These are phyloP conservation scores for Purshia tridentata DNA, from an alignment of 306 rosid species.

Conservation along the genomic window DNA sequence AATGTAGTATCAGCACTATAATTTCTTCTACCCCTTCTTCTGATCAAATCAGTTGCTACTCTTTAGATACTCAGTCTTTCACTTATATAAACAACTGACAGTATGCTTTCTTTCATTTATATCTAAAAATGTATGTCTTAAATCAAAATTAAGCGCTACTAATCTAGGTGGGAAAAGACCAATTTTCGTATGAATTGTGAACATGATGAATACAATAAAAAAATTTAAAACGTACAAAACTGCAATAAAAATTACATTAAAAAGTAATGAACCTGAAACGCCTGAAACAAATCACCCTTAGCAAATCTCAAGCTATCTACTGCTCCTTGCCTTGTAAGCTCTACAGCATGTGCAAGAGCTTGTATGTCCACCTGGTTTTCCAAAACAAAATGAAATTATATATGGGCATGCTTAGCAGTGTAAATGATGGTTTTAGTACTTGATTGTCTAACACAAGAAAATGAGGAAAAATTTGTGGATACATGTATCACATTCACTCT, in stretches of 20 bases:
- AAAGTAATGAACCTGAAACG: constrained; percentile 75
- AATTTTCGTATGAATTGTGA: neutral
- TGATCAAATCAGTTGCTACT: neutral
- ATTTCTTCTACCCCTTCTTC: neutral
- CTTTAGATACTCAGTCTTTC: neutral
- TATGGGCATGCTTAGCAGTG: constrained; percentile 7
- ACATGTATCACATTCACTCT: neutral
- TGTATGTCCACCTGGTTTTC: constrained; percentile 89
- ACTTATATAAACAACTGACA: neutral
- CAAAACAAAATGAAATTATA: constrained; percentile 30
- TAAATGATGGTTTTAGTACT: neutral
- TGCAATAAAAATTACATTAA: neutral
- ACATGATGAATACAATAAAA: neutral
- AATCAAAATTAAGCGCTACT: neutral
- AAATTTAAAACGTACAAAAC: neutral
- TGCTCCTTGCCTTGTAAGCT: constrained; percentile 96
- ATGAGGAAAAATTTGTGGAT: neutral
- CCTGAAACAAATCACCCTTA: constrained; percentile 89
- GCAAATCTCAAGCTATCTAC: constrained; percentile 95
- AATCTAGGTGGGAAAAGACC: neutral
- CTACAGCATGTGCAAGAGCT: constrained; percentile 99
- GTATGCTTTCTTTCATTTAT: neutral
- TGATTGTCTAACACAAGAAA: neutral
- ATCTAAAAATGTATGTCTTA: neutral
- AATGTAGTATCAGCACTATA: neutral